Evolutionary conservation across 129 eudicot genomes (phyloP).

Genomic region (Silybum marianum): DNA sequence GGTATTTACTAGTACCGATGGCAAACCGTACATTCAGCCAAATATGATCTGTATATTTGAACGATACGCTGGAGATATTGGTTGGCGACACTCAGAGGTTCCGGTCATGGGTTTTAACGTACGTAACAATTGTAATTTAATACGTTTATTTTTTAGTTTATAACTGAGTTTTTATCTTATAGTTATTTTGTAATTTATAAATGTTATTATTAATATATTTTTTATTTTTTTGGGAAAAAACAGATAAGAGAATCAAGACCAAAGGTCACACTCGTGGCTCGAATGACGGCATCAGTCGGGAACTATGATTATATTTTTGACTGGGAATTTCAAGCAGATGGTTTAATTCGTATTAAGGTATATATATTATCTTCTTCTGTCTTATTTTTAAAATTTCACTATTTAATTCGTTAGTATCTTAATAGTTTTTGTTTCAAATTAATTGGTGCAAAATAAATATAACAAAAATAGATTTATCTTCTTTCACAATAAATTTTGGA

Average conservation of each 20-base stretch:
- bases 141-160: not conserved
- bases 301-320: slow-evolving; percentile 63
- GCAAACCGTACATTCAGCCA: slow-evolving; percentile 39
- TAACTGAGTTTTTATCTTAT: not conserved
- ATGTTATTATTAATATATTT: not conserved
- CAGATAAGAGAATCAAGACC: slow-evolving; percentile 67
- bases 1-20: slow-evolving; percentile 42
- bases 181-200: not conserved
- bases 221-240: not conserved
- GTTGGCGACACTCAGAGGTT: slow-evolving; percentile 58
- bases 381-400: too few species aligned
- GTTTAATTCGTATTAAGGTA: slow-evolving; percentile 55
- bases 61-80: slow-evolving; percentile 54
- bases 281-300: slow-evolving; percentile 63
- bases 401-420: too few species aligned
- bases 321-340: slow-evolving; percentile 68
- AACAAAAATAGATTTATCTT: too few species aligned
- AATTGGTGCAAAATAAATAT: too few species aligned
- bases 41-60: slow-evolving; percentile 59
- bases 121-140: slow-evolving; percentile 9
- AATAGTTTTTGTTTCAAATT: too few species aligned
- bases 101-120: slow-evolving; percentile 41
- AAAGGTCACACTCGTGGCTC: slow-evolving; percentile 59
- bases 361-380: too few species aligned
- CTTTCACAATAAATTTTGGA: too few species aligned